A percentile compares a stretch with the other conserved stretches of the same genome.
These are phyloP conservation scores for Fulvia fulva DNA, from an alignment of 2,329 filamentous ascomycete genomes.

Conservation along the genomic window DNA sequence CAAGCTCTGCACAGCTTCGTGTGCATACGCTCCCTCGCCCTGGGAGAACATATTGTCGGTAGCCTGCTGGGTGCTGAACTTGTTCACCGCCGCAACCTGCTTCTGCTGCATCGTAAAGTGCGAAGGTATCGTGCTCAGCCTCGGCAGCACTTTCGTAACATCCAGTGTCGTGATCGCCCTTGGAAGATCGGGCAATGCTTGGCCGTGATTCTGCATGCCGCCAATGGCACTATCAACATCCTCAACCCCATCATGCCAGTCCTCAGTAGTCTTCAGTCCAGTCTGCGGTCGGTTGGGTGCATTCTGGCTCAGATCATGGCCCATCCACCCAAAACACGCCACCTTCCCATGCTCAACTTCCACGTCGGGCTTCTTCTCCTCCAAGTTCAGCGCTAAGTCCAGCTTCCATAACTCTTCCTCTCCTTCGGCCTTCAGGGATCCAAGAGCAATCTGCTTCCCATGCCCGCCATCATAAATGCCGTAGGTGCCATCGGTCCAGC, in stretches of 20 bases:
- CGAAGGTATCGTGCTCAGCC: slow-evolving; percentile 47
- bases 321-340: slow-evolving; percentile 24
- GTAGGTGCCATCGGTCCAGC: slow-evolving; percentile 71
- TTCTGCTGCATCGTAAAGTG: slow-evolving; percentile 47
- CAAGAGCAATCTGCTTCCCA: slow-evolving; percentile 19
- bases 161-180: slow-evolving; percentile 70
- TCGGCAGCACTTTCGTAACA: slow-evolving; percentile 70
- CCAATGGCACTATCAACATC: slow-evolving; percentile 38
- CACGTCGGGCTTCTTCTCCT: slow-evolving; percentile 1
- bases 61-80: slow-evolving; percentile 26
- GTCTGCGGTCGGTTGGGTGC: slow-evolving; percentile 25
- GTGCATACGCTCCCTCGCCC: slow-evolving; percentile 5
- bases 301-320: slow-evolving; percentile 23
- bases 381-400: slow-evolving; percentile 11
- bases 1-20: slow-evolving; percentile 21
- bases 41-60: slow-evolving; percentile 26
- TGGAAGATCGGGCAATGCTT: slow-evolving; percentile 48
- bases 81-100: slow-evolving; percentile 23
- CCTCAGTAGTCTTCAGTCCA: slow-evolving; percentile 18
- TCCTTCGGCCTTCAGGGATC: slow-evolving; percentile 1
- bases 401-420: slow-evolving; percentile 19
- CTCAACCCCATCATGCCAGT: slow-evolving; percentile 25
- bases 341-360: slow-evolving; percentile 9
- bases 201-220: not conserved
- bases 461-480: slow-evolving; percentile 37